phyloP scores from a whole-genome alignment of 192 early-diverging fungal species.

The Radiomyces spectabilis region DNA sequence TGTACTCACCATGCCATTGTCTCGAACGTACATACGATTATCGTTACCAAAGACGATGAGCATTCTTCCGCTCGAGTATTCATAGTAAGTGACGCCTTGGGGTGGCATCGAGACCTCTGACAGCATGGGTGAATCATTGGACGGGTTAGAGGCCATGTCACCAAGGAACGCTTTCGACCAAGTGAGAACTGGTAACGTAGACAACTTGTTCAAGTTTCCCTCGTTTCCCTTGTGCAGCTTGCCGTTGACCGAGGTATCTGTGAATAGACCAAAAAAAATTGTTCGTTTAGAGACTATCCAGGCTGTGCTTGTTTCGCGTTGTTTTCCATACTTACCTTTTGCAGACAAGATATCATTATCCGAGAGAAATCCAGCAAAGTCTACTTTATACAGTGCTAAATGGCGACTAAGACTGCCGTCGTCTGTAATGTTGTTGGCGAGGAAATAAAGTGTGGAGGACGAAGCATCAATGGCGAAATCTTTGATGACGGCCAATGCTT shows the following conservation, averaged over 20 bases:
- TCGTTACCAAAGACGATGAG: no score
- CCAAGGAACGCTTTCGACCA: no score
- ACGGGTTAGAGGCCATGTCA: no score
- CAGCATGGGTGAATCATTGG: no score
- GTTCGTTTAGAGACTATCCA: neutral
- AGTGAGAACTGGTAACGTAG: no score
- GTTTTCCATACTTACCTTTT: neutral
- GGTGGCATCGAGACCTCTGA: no score
- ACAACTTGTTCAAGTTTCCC: no score
- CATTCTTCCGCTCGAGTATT: no score
- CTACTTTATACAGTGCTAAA: constrained; percentile 17
- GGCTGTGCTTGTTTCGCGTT: neutral
- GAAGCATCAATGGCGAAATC: constrained; percentile 50
- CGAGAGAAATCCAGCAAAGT: constrained; percentile 9
- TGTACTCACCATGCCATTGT: no score
- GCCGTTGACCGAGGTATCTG: neutral
- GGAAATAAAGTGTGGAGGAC: constrained; percentile 41
- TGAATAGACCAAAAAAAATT: neutral
- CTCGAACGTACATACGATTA: no score
- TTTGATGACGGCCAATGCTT: constrained; percentile 29
- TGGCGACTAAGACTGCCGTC: constrained; percentile 5
- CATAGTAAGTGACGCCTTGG: no score
- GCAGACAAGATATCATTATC: neutral
- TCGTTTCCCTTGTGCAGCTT: no score
- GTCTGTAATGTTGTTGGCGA: constrained; percentile 21